phyloP scores from a whole-genome alignment of 2,329 filamentous ascomycete species.

The Ceratocystis ficicola region DNA sequence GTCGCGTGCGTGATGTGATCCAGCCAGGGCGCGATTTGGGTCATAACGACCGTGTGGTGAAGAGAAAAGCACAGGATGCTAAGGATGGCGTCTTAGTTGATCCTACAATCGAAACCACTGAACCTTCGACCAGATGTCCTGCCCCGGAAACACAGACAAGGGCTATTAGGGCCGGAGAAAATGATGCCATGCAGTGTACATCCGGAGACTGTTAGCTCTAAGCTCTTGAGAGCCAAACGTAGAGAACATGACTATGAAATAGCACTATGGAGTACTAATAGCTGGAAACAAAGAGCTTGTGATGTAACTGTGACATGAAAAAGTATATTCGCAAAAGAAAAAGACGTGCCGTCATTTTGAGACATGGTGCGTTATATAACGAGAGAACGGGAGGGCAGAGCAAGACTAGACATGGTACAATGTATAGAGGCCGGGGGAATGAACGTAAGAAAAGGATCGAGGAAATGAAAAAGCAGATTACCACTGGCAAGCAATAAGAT shows the following conservation, averaged over 20 bases:
- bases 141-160: neutral
- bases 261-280: neutral
- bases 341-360: constrained; percentile 12
- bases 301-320: neutral
- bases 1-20: constrained; percentile 67
- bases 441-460: neutral
- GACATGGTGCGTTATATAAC: constrained; percentile 5
- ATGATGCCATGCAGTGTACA: neutral
- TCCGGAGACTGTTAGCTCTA: constrained; percentile 10
- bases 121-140: neutral
- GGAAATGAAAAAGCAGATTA: neutral
- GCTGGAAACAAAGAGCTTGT: neutral
- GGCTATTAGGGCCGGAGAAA: no score
- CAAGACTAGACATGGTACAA: neutral
- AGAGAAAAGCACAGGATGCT: neutral
- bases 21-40: constrained; percentile 68
- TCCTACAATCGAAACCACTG: neutral
- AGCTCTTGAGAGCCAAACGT: neutral
- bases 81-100: constrained; percentile 27
- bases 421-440: constrained; percentile 9
- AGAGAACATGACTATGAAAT: neutral
- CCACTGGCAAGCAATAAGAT: neutral
- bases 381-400: neutral
- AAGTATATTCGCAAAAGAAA: constrained; percentile 2
- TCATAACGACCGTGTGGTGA: constrained; percentile 53